Base-by-base conservation (phyloP, 306 rosid genomes). In the Malus sylvestris region DNA sequence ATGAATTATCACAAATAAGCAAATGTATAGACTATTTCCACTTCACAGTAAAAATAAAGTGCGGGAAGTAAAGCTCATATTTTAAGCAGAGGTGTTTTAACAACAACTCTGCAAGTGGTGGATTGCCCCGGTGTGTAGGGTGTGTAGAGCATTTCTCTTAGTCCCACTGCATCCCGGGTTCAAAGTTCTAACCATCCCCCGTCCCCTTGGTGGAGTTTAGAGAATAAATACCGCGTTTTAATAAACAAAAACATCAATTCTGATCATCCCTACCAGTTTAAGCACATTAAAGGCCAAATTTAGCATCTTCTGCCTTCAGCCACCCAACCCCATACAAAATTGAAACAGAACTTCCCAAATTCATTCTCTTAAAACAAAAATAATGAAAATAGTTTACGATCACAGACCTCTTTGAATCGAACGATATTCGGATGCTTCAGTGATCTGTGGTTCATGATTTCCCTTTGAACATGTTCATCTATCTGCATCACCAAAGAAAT, bases 391-490 rank as follows among this genome's bases (percentile, higher is more conserved):
- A 14, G 2, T 58, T 6, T 3, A 14, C 22, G 3, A 81, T 23
- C 35, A 73, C 85, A 66, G 16, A 86, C 93, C 97, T 90, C 96
- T 85, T 92, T 92, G 88, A 92, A 92, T 71, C 89, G 87, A 76
- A 88, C 79, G 66, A 90, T 90, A 85, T 92, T 90, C 25, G 96
- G 90, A 82, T 92, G 96, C 89, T 92, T 88, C 83, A 92, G 72
- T 57, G 97, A 92, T 82, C 97, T 87, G 62, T 92, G 97, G 82
- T 92, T 92, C 96, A 92, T 84, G 86, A 92, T 92, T 74, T 92
- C 97, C 82, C 92, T 88, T 59, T 80, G 89, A 18, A 92, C 97
- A 67, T 88, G 83, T 69, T 92, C 96, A 73, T 88, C 97, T 80
- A 92, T 90, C 97, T 92, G 85, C 80, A 81, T 61, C 1, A 60